Conservation (phyloP, 2,329 filamentous ascomycete genomes). For the Pseudogymnoascus sp. region DNA sequence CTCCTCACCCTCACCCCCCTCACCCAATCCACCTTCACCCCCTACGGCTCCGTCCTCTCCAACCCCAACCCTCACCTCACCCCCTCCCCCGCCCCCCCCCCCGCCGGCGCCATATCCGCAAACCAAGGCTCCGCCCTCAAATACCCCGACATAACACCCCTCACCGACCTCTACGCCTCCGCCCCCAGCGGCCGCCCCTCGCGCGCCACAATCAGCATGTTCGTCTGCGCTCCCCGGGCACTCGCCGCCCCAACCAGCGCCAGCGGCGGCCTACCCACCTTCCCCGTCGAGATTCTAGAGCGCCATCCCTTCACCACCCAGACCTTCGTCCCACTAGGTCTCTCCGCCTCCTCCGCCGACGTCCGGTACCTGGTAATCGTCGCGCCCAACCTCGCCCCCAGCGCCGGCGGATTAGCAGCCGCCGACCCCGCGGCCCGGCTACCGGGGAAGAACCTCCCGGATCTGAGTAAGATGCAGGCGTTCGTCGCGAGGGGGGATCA, state of each 20-base stretch:
- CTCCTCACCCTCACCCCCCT: constrained; percentile 55
- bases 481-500: constrained; percentile 72
- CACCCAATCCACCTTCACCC: constrained; percentile 57
- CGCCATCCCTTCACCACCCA: constrained; percentile 91
- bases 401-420: constrained; percentile 28
- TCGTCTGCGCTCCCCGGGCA: constrained; percentile 66
- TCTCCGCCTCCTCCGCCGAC: constrained; percentile 36
- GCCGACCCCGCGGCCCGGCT: constrained; percentile 6
- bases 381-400: constrained; percentile 48
- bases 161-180: constrained; percentile 61
- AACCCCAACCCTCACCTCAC: constrained; percentile 56
- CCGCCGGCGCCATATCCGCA: constrained; percentile 45
- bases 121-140: constrained; percentile 90
- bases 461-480: constrained; percentile 59
- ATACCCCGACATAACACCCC: constrained; percentile 68
- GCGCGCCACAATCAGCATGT: constrained; percentile 72
- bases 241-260: constrained; percentile 32
- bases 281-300: constrained; percentile 64
- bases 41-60: constrained; percentile 75
- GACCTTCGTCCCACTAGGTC: constrained; percentile 74
- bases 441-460: constrained; percentile 46
- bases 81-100: constrained; percentile 33
- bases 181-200: constrained; percentile 50
- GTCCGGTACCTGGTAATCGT: constrained; percentile 73
- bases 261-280: constrained; percentile 12